Base-by-base conservation (phyloP, 129 eudicot species). In the Cynara cardunculus region DNA sequence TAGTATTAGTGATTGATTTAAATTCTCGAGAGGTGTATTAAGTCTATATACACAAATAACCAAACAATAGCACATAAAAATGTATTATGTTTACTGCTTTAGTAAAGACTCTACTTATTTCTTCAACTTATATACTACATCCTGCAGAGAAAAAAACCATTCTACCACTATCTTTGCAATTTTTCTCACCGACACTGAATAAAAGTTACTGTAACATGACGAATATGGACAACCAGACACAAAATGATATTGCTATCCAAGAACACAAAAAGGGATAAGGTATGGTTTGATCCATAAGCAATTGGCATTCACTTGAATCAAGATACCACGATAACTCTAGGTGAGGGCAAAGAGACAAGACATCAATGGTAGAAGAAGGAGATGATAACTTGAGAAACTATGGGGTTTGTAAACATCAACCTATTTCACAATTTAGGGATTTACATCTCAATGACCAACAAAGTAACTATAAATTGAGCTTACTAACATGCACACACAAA, bases 341-440 rank as follows among this genome's bases (percentile, higher is more conserved):
- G 31, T 88, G 82, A 85, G 86, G 90, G 75, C 93, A 91, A 2
- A 91, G 89, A 16, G 91, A 69, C 84, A 91, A 86, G 25, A 91
- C 89, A 70, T 91, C 90, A 39, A 91, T 84, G 41, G 90, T 88
- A 59, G 93, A 85, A 4, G 90, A 85, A 70, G 96, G 78, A 12
- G 92, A 72, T 30, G 82, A 46, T 1, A 62, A 19, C 0, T 62
- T 22, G 27, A 62, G 2, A 21, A 18, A 18, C 1, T 56, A 18
- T 18, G 6, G 9, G 65, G 65, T 14, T 56, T 56, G 65, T 56
- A 56, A 56, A 16, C 65, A 4, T 56, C 65, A 56, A 56, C 65
- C 59, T 56, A 56, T 4, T n/a, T 41, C 65, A 3, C 2, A 56
- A 21, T 62, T 62, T 22, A 62, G 25, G 68, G 1, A n/a, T 18